These are phyloP conservation scores for Citrus australasica DNA, from an alignment of 345 rosid species.

Conservation along the genomic window DNA sequence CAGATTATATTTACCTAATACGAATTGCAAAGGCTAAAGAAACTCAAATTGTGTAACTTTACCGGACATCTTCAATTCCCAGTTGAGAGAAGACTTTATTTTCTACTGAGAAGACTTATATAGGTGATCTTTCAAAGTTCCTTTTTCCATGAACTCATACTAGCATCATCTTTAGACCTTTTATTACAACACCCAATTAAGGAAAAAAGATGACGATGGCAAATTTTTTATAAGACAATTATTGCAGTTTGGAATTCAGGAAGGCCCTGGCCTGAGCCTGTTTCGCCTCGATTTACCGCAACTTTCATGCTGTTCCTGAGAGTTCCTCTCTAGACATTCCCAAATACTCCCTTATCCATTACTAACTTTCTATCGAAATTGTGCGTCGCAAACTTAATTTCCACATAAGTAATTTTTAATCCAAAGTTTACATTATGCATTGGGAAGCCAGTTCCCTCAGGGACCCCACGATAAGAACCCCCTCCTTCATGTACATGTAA, in stretches of 20 bases:
- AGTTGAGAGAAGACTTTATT: slow-evolving; percentile 31
- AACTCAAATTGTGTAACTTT: background rate
- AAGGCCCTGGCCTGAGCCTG: slow-evolving; percentile 48
- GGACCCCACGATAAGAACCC: slow-evolving; percentile 20
- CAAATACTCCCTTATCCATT: slow-evolving; percentile 51
- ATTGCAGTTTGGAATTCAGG: slow-evolving; percentile 54
- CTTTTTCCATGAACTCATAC: slow-evolving; percentile 63
- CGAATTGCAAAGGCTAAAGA: background rate
- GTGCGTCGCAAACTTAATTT: slow-evolving; percentile 42
- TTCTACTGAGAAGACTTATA: slow-evolving; percentile 19
- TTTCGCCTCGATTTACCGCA: slow-evolving; percentile 46
- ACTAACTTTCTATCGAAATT: slow-evolving; percentile 31
- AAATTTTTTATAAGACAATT: slow-evolving; percentile 53
- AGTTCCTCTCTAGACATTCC: slow-evolving; percentile 37
- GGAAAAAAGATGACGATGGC: slow-evolving; percentile 66
- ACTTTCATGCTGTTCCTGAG: slow-evolving; percentile 36
- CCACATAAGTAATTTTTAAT: slow-evolving; percentile 34
- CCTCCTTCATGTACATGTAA: slow-evolving; percentile 14
- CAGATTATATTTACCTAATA: background rate
- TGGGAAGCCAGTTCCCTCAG: slow-evolving; percentile 21
- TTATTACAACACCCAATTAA: slow-evolving; percentile 68
- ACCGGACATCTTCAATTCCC: slow-evolving; percentile 28
- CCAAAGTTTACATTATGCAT: slow-evolving; percentile 30
- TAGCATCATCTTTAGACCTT: slow-evolving; percentile 52
- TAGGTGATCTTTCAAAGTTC: slow-evolving; percentile 47